Base-by-base conservation (phyloP, 495 filamentous ascomycete genomes). In the Aspergillus cavernicola region DNA sequence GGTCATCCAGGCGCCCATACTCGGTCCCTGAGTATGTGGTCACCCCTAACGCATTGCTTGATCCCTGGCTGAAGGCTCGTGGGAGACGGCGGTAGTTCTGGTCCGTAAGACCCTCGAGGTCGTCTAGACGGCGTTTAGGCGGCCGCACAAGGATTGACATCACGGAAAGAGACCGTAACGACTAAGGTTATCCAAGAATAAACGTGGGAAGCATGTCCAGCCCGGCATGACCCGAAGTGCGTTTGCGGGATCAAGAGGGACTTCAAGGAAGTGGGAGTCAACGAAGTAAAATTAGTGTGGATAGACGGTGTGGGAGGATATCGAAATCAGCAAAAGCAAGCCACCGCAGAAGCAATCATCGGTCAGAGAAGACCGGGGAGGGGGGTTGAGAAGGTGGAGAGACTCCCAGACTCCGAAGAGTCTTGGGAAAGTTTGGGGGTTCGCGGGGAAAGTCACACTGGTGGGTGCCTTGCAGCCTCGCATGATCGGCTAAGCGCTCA, bases 141-240 rank as follows among this genome's bases (percentile, higher is more conserved):
- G 70, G 70, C 29, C 66, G 64, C 38, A 66, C 68, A 31, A 73
- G 57, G 35, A 70, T 61, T 32, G 71, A 73, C 71, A 74, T 74
- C 37, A 45, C 57, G 60, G 38, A 16, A 15, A n/a, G 18, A 47
- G 11, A n/a, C n/a, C 12, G 29, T 15, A 20, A 24, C 13, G 36
- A 28, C n/a, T 15, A 26, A 23, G 20, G 28, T 37, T 15, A 52
- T 52, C 15, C 28, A 19, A 29, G 13, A 35, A 39, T 19, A 12
- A 46, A 15, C 9, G 23, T 19, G 22, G 23, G 19, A n/a, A 35
- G 42, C 42, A 44, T 36, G 31, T 32, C n/a, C 48, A 53, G n/a
- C 33, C 51, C 23, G 51, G 31, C 42, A 53, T 39, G 33, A 26
- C 36, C 37, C 28, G 37, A 51, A 32, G 33, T 18, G 12, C 29